Evolutionary conservation across 2,329 filamentous ascomycete genomes (phyloP).

Genomic region (Pseudogymnoascus sp.): DNA sequence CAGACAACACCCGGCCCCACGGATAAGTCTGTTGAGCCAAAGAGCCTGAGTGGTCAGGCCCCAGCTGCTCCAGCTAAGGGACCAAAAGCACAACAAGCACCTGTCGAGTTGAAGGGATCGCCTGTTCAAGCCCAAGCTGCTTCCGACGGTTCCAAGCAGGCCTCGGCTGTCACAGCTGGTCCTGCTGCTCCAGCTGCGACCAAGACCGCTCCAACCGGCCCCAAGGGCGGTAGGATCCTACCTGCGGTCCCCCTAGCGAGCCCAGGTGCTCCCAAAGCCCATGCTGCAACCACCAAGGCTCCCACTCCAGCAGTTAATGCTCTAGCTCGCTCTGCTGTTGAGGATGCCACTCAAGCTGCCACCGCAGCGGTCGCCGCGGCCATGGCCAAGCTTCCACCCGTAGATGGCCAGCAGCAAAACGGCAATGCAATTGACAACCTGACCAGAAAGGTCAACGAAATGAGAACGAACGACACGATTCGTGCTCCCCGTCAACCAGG

Average conservation of each 20-base stretch:
- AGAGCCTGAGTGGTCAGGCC: conserved; percentile 37
- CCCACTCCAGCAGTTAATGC: conserved; percentile 7
- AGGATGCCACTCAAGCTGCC: conserved; percentile 65
- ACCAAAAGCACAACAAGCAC: conserved; percentile 58
- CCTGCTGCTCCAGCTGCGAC: conserved; percentile 9
- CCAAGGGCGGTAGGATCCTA: conserved; percentile 44
- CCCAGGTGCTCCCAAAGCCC: conserved; percentile 33
- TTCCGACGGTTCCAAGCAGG: conserved; percentile 9
- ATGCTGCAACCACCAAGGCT: conserved; percentile 20
- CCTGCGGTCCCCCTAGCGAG: conserved; percentile 58
- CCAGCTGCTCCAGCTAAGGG: conserved; percentile 32
- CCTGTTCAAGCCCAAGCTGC: conserved; percentile 20
- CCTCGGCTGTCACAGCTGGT: conserved; percentile 11
- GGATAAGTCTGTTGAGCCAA: conserved; percentile 45
- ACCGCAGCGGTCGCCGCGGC: conserved; percentile 71
- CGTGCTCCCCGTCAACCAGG: conserved; percentile 40
- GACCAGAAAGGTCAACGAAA: conserved; percentile 66
- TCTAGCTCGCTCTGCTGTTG: conserved; percentile 35
- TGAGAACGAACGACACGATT: conserved; percentile 55
- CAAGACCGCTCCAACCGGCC: conserved; percentile 31
- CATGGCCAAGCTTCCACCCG: conserved; percentile 58
- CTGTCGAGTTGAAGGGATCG: conserved; percentile 43
- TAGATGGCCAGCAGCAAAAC: conserved; percentile 22
- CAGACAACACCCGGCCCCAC: conserved; percentile 33
- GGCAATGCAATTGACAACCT: conserved; percentile 57